phyloP scores from a whole-genome alignment of 306 rosid genomes.

The Rosa chinensis region DNA sequence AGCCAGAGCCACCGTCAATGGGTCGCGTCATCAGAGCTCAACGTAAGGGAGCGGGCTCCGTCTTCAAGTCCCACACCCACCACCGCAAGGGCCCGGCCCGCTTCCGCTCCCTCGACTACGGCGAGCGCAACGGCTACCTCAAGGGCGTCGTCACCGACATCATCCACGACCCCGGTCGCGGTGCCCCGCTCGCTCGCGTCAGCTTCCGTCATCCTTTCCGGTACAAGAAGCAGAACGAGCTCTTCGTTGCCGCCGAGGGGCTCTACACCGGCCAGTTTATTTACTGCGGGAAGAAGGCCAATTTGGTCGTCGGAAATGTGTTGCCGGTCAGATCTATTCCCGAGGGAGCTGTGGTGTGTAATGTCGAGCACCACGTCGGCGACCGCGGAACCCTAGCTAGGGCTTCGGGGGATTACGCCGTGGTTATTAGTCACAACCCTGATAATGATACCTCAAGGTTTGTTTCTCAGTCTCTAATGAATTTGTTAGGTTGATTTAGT shows the following conservation, averaged over 20 bases:
- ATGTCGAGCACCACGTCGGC: conserved; percentile 33
- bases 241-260: conserved; percentile 32
- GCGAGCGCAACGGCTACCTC: conserved; percentile 35
- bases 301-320: conserved; percentile 29
- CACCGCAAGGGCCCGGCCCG: conserved; percentile 35
- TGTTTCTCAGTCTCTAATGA: neutral
- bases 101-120: conserved; percentile 29
- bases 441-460: conserved; percentile 35
- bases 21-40: conserved; percentile 29
- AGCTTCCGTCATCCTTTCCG: conserved; percentile 34
- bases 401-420: conserved; percentile 33
- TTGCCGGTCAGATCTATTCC: conserved; percentile 30
- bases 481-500: neutral
- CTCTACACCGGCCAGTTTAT: conserved; percentile 33
- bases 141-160: conserved; percentile 31
- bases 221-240: conserved; percentile 35
- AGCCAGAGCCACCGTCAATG: neutral
- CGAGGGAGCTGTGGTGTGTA: conserved; percentile 33
- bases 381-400: conserved; percentile 32
- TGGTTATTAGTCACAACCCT: conserved; percentile 29
- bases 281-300: conserved; percentile 37
- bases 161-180: conserved; percentile 37
- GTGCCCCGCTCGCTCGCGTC: conserved; percentile 30
- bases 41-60: conserved; percentile 31
- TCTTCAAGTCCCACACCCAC: conserved; percentile 36